Evolutionary conservation across 1,284 basidiomycete species (phyloP).

Genomic region (Cystobasidium sp.): DNA sequence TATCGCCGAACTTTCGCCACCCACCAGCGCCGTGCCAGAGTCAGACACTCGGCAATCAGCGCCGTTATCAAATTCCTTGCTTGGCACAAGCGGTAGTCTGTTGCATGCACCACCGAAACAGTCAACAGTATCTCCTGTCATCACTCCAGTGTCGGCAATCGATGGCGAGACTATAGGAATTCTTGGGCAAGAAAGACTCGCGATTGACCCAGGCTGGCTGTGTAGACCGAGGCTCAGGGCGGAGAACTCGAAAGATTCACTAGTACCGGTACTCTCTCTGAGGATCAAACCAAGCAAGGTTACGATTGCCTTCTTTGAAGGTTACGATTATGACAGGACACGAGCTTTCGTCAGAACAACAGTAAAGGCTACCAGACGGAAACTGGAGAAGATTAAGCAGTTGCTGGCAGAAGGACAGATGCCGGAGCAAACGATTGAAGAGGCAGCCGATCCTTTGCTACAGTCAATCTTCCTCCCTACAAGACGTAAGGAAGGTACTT

Average conservation of each 20-base stretch:
- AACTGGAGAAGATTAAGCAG: slow-evolving; percentile 87
- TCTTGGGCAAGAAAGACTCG: slow-evolving; percentile 4
- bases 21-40: neutral
- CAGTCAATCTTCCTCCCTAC: slow-evolving; percentile 54
- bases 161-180: neutral
- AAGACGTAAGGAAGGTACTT: neutral
- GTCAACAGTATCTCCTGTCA: neutral
- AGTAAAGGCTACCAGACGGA: slow-evolving; percentile 81
- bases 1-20: neutral
- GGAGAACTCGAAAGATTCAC: neutral
- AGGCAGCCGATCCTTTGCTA: slow-evolving; percentile 70
- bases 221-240: neutral
- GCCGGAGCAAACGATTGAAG: slow-evolving; percentile 78
- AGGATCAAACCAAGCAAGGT: slow-evolving; percentile 66
- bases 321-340: slow-evolving; percentile 90
- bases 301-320: slow-evolving; percentile 77
- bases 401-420: slow-evolving; percentile 89
- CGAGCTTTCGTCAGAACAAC: slow-evolving; percentile 85
- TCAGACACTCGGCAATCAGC: neutral
- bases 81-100: neutral
- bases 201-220: slow-evolving; percentile 12
- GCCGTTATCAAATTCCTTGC: neutral
- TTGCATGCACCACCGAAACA: neutral
- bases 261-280: slow-evolving; percentile 11
- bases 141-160: neutral